Evolutionary conservation across 768 basidiomycete genomes (phyloP).

Genomic region (Pulveroboletus frians): DNA sequence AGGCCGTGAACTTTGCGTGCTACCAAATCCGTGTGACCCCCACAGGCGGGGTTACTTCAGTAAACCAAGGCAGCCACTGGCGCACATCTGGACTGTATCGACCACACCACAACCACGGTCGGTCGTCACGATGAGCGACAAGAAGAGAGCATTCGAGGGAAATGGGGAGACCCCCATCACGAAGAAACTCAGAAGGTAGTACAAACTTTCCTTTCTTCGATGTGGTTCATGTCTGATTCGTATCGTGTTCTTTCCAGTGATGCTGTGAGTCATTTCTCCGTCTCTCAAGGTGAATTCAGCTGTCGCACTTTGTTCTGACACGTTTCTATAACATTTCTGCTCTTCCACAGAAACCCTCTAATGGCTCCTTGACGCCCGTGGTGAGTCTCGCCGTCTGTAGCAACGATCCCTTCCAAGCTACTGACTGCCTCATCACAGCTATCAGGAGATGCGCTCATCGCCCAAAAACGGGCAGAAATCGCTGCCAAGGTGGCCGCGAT

Average conservation of each 20-base stretch:
- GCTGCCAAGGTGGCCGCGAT: slow-evolving; percentile 81
- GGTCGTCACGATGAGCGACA: slow-evolving; percentile 53
- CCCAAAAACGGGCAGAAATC: slow-evolving; percentile 80
- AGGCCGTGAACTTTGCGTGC: not conserved
- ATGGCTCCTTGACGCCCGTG: slow-evolving; percentile 39
- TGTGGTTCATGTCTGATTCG: slow-evolving; percentile 2
- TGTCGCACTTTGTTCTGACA: slow-evolving; percentile 49
- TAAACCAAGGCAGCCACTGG: not conserved
- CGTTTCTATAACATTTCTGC: slow-evolving; percentile 61
- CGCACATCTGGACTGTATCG: not conserved
- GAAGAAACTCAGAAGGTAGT: slow-evolving; percentile 67
- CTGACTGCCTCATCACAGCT: slow-evolving; percentile 29
- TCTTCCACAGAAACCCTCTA: slow-evolving; percentile 44
- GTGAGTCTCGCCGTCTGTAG: slow-evolving; percentile 35
- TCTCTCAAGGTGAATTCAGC: slow-evolving; percentile 68
- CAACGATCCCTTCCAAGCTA: not conserved
- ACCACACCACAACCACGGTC: slow-evolving; percentile 3
- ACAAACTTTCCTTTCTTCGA: slow-evolving; percentile 14
- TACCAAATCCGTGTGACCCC: slow-evolving; percentile 15
- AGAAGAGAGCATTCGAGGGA: slow-evolving; percentile 57
- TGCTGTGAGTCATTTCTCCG: slow-evolving; percentile 51
- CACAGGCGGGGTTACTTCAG: slow-evolving; percentile 11
- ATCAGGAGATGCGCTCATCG: slow-evolving; percentile 62
- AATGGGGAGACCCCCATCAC: slow-evolving; percentile 41
- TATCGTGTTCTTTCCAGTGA: slow-evolving; percentile 42